A percentile compares a stretch with the other conserved stretches of the same genome.
These are phyloP conservation scores for Cicer arietinum DNA, from an alignment of 306 rosid species.

Conservation along the genomic window DNA sequence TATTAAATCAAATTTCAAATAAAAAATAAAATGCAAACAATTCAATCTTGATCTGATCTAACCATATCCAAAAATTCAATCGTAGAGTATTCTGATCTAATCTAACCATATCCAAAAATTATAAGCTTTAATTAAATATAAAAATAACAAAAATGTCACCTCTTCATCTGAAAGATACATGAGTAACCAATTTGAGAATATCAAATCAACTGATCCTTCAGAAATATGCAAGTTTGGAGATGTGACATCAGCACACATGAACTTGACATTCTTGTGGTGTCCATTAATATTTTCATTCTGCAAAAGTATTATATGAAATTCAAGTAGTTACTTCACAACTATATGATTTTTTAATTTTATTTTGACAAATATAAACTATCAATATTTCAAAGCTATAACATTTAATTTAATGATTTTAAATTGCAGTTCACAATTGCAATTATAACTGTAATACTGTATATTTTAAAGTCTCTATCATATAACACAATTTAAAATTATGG, in stretches of 20 bases:
- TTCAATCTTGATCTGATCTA: not conserved
- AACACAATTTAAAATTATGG: not conserved
- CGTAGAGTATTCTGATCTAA: not conserved
- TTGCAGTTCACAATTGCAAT: too few species aligned
- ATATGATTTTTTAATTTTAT: too few species aligned
- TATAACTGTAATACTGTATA: too few species aligned
- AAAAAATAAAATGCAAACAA: not conserved
- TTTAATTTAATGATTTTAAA: too few species aligned
- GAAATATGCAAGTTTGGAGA: slow-evolving; percentile 71
- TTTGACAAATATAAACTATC: slow-evolving; percentile 21
- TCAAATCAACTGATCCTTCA: slow-evolving; percentile 75
- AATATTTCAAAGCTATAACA: not conserved
- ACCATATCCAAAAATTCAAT: not conserved
- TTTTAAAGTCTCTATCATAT: too few species aligned
- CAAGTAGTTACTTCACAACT: not conserved
- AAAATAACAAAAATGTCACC: slow-evolving; percentile 46
- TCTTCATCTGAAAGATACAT: slow-evolving; percentile 91
- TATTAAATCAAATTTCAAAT: not conserved
- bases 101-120: not conserved
- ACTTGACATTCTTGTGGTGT: slow-evolving; percentile 83
- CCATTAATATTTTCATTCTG: slow-evolving; percentile 87
- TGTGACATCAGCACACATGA: slow-evolving; percentile 90
- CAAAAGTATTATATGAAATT: slow-evolving; percentile 10
- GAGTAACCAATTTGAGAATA: slow-evolving; percentile 97
- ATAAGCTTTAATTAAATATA: not conserved